Base-by-base conservation (phyloP, 768 basidiomycete species). In the Kwoniella sp. region DNA sequence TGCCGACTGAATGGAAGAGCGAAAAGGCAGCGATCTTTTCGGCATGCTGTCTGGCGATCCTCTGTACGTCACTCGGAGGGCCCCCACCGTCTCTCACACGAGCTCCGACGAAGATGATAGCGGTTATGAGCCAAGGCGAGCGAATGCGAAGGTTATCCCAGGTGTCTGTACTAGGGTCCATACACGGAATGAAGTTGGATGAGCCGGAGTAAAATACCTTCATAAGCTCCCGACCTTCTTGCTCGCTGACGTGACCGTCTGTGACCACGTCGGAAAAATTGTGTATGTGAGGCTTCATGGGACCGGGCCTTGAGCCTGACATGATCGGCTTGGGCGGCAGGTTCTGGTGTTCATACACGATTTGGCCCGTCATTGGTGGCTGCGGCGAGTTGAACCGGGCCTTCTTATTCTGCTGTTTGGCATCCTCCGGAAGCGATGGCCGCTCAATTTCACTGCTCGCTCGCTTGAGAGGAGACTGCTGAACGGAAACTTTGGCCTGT, bases 201-300 rank as follows among this genome's bases (percentile, higher is more conserved):
- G 90, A 93, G n/a, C 91, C 91, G 39, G 83, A 81, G 73, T 87
- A 95, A 73, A 88, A 93, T 89, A 92, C 86, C 67, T 82, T 80
- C 75, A 93, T 90, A 45, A 95, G 74, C 50, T 89, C 86, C 52
- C 84, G 83, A 2, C 89, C 92, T 68, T 95, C 89, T 22, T 79
- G 78, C 69, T 91, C 89, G 2, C 83, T 75, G 37, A 95, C 82
- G 57, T 88, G 79, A 34, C 82, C 83, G 75, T 90, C 89, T 0
- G 86, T 86, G 43, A 93, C 88, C 44, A 89, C 89, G 72, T 93
- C 89, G 23, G 85, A 86, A 69, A 86, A 88, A 17, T 81, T 81
- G 61, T 84, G 78, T 29, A 79, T 60, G 48, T 74, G 73, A 11
- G 54, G 46, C 41, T 53, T 55, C 39, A 60, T 67, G 11, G 53